Evolutionary conservation across 306 rosid species (phyloP).

Genomic region (Rubus parviflorus): DNA sequence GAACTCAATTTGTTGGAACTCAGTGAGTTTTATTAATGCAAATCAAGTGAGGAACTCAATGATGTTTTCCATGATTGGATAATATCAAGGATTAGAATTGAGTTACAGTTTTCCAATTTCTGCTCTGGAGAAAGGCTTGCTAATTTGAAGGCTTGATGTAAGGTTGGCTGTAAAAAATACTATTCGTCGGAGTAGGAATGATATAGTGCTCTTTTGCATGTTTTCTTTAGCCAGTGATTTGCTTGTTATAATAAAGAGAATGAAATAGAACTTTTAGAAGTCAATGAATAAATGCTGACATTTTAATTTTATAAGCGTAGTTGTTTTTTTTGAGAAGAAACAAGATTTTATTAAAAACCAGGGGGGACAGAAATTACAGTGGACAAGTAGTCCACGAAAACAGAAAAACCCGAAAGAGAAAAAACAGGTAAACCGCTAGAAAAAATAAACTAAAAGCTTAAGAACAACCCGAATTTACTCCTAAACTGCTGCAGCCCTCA

Average conservation of each 20-base stretch:
- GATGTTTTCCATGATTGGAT: neutral
- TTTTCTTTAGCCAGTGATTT: neutral
- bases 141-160: neutral
- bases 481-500: no score
- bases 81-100: neutral
- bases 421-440: no score
- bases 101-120: neutral
- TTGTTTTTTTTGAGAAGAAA: no score
- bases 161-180: neutral
- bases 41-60: slow-evolving; percentile 3
- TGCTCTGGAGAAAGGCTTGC: neutral
- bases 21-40: neutral
- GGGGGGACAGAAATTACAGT: no score
- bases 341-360: no score
- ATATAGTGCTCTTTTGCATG: neutral
- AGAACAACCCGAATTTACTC: no score
- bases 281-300: neutral
- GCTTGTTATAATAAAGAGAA: neutral
- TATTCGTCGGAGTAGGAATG: neutral
- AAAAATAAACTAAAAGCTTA: no score
- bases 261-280: neutral
- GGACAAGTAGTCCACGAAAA: no score
- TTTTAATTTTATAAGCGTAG: neutral
- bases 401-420: no score
- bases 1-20: neutral